These are phyloP conservation scores for Moricandia moricandioides DNA, from an alignment of 345 rosid species.

Conservation along the genomic window DNA sequence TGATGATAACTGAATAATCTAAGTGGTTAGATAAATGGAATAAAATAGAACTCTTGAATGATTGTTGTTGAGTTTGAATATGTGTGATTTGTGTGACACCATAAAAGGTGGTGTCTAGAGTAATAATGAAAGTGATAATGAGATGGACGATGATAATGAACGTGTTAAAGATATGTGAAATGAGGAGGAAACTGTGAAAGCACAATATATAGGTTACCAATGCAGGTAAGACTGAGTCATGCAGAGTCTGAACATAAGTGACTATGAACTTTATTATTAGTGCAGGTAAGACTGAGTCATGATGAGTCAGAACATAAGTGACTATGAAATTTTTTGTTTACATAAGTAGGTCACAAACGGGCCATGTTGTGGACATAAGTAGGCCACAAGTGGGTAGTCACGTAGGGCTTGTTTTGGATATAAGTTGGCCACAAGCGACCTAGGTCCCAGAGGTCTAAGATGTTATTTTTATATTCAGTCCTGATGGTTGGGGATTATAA, in stretches of 20 bases:
- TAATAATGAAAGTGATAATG: not conserved
- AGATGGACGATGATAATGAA: not conserved
- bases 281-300: not conserved
- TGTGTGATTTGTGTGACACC: not conserved
- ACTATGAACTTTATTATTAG: too few relatives aligned
- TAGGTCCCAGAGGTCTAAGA: not conserved
- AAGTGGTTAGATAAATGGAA: not conserved
- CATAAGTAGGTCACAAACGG: not conserved
- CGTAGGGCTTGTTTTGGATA: not conserved
- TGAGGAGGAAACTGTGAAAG: not conserved
- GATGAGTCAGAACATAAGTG: not conserved
- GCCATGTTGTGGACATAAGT: too few relatives aligned
- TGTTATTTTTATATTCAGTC: not conserved
- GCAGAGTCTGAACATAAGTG: too few relatives aligned
- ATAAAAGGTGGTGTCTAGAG: not conserved
- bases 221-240: too few relatives aligned
- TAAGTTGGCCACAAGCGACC: not conserved
- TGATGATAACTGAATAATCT: not conserved
- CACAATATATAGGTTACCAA: too few relatives aligned
- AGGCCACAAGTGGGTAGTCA: not conserved
- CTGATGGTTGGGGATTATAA: not conserved
- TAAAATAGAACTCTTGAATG: not conserved
- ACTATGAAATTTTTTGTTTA: not conserved
- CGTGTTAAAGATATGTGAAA: not conserved
- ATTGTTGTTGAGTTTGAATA: not conserved